Base-by-base conservation (phyloP, 257 asterid species). In the Echium plantagineum region DNA sequence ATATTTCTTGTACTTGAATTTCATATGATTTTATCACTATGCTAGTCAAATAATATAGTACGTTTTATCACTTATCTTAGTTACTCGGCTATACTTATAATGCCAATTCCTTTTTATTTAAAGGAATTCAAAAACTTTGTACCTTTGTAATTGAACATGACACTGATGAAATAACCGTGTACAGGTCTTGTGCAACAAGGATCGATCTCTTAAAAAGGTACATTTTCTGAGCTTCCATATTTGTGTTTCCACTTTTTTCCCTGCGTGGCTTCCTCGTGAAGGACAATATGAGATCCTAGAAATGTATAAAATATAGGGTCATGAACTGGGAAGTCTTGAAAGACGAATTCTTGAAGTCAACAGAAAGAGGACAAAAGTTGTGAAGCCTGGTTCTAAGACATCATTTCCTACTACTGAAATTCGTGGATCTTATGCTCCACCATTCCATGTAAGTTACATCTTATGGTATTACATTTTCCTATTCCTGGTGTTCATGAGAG, bases 321-420 rank as follows among this genome's bases (percentile, higher is more conserved):
- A 85, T 55, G 98, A 94, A 70, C 65, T 66, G 61, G 95, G 90
- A 74, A 83, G 74, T 66, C 86, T 91, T 3, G 95, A 88, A 77
- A 85, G 94, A 76, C 82, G 96, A 81, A 74, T 85, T 66, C 74
- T 91, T 65, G 95, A 91, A 74, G 95, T 91, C 59, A 84, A 91
- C 57, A 80, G 79, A 69, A 91, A 91, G 70, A 73, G 96, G 68
- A 74, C 85, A 31, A 91, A 91, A 75, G 98, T 88, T 55, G 85
- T 88, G 62, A 91, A 88, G 69, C 98, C 96, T 10, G 98, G 95
- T 60, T 88, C 98, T 55, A 91, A 88, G 75, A 91, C 96, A 16
- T 88, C 98, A 5, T 88, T 91, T 68, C 94, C 96, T 6, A 51
- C 90, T 7, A 85, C 95, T 48, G 96, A 91, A 79, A 80, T 91